Percentiles rank a stretch among this genome's conserved stretches.
phyloP scores from a whole-genome alignment of 345 rosid genomes.

The Acer yangbiense region DNA sequence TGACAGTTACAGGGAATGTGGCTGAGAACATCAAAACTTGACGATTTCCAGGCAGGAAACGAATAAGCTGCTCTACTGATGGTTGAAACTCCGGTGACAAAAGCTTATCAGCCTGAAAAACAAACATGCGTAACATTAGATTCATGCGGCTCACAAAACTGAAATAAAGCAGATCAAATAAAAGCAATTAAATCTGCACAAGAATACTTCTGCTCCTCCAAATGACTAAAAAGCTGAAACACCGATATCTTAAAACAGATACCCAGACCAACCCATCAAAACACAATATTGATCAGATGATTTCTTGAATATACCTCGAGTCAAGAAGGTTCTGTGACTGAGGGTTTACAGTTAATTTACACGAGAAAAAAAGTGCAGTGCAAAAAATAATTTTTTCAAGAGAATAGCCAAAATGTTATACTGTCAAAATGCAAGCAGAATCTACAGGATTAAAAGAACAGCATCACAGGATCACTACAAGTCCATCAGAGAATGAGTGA shows the following conservation, averaged over 20 bases:
- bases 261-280: not conserved
- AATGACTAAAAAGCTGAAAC: not conserved
- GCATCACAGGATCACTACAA: not conserved
- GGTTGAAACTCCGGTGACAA: slow-evolving; percentile 98
- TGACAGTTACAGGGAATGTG: slow-evolving; percentile 96
- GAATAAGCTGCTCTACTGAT: slow-evolving; percentile 88
- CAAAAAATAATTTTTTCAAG: not conserved
- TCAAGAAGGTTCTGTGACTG: not conserved
- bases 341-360: not conserved
- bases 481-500: not conserved
- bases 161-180: slow-evolving; percentile 4
- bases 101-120: slow-evolving; percentile 93
- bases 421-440: not conserved
- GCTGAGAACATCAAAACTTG: slow-evolving; percentile 98
- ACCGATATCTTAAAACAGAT: not conserved
- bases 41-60: slow-evolving; percentile 78
- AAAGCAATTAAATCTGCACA: not conserved
- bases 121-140: slow-evolving; percentile 41
- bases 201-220: not conserved
- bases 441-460: not conserved
- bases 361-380: not conserved
- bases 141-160: slow-evolving; percentile 10
- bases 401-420: not conserved
- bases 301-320: not conserved
- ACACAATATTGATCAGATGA: not conserved